Evolutionary conservation across 441 rosid species (phyloP).

Genomic region (Omphalea diandra): DNA sequence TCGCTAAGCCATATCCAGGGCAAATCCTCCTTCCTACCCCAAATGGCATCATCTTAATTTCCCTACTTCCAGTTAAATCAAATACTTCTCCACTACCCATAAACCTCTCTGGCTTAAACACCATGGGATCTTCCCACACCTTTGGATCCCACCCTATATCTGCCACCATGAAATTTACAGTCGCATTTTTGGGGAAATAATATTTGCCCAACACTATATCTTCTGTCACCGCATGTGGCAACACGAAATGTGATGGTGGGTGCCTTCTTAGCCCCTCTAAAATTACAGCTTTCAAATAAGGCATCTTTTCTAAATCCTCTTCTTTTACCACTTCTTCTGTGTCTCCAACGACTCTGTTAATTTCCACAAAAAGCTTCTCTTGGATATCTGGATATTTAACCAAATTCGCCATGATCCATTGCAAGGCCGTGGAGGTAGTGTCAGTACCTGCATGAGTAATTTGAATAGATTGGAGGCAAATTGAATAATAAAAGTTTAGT

Average conservation of each 20-base stretch:
- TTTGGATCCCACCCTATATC: slow-evolving; percentile 43
- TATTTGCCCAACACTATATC: slow-evolving; percentile 29
- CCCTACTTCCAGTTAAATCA: slow-evolving; percentile 41
- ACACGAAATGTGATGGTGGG: slow-evolving; percentile 39
- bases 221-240: slow-evolving; percentile 37
- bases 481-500: no score
- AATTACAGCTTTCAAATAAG: slow-evolving; percentile 35
- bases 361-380: slow-evolving; percentile 27
- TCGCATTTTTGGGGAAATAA: slow-evolving; percentile 33
- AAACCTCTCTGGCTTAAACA: slow-evolving; percentile 42
- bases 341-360: slow-evolving; percentile 16
- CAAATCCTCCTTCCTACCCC: slow-evolving; percentile 42
- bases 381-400: slow-evolving; percentile 34
- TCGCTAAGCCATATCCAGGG: slow-evolving; percentile 29
- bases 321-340: slow-evolving; percentile 24
- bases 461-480: no score
- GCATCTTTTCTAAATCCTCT: slow-evolving; percentile 32
- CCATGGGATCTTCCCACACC: slow-evolving; percentile 49
- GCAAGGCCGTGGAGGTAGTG: slow-evolving; percentile 31
- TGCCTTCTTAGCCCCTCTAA: slow-evolving; percentile 43
- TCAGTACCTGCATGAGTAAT: slow-evolving; percentile 36
- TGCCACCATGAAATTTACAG: slow-evolving; percentile 40
- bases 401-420: slow-evolving; percentile 43
- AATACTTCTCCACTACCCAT: slow-evolving; percentile 14
- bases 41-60: slow-evolving; percentile 37